Evolutionary conservation across 768 basidiomycete genomes (phyloP).

Genomic region (Tephrocybe sp.): DNA sequence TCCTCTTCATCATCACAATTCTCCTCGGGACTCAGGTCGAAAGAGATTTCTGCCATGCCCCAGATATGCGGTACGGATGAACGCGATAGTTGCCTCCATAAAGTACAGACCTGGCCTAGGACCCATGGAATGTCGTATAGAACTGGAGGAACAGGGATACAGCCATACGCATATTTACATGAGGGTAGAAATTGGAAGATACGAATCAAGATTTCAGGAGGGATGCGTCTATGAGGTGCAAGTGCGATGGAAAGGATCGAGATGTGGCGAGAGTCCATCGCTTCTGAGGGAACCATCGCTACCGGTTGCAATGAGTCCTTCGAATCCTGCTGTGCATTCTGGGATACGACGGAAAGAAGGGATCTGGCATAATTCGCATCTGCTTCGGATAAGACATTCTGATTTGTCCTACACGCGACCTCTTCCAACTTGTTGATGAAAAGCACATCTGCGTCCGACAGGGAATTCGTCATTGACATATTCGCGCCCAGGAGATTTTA

Average conservation of each 20-base stretch:
- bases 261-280: neutral
- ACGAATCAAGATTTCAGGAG: neutral
- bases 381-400: neutral
- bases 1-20: no score
- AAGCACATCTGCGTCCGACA: neutral
- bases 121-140: neutral
- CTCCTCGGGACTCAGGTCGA: neutral
- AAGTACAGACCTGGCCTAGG: neutral
- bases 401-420: neutral
- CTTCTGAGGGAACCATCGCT: no score
- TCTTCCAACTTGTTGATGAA: neutral
- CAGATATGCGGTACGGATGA: neutral
- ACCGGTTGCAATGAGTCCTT: no score
- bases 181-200: neutral
- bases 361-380: neutral
- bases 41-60: neutral
- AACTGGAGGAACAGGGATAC: neutral
- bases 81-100: neutral
- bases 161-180: neutral
- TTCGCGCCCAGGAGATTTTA: no score
- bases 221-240: neutral
- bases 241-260: neutral
- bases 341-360: neutral
- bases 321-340: neutral
- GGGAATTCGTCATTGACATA: neutral